Base-by-base conservation (phyloP, 2,329 filamentous ascomycete species). In the Clarireedia monteithiana region DNA sequence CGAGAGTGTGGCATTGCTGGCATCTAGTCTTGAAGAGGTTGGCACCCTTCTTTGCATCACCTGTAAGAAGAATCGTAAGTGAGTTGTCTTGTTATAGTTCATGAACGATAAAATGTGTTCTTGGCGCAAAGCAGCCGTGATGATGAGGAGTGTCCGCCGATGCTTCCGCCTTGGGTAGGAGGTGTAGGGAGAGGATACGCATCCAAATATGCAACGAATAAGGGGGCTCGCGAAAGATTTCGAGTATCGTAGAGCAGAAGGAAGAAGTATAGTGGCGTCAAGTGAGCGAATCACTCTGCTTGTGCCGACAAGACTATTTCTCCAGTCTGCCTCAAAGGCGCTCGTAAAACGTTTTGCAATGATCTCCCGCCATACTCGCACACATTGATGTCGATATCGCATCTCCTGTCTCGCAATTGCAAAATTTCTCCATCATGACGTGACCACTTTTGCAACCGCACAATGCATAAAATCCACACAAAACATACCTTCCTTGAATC, bases 1-100 rank as follows among this genome's bases (percentile, higher is more conserved):
- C 91, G 74, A 96, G 80, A 76, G 89, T 97, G 83, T 99, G 94
- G 88, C 94, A 99, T 81, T 96, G 91, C 66, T 89, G 88, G 81
- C 94, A 99, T 75, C 94, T 87, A 67, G 91, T 97, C 85, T 96
- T 96, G 90, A 97, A 97, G 74, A 97, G 89, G 82, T 86, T 89
- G 77, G 91, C 92, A 83, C 92, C 92, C 88, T 96, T 96, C 82
- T 91, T 91, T 71, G 80, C 71, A 77, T 96, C 91, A 82, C 91
- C 91, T 96, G 30, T 38, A 15, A 17, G 20, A 26, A n/a, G 17
- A 26, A 45, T 9, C n/a, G 39, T 27, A 45, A 30, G 50, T 30
- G 17, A 2, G 24, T 30, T 27, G 5, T 47, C 14, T 24, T 23
- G 23, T 12, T 14, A 6, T 4, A 15, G n/a, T 51, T 3, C 15